These are phyloP conservation scores for Blastocystis sp. DNA, from an alignment of 352 stramenopile genomes.

Conservation along the genomic window DNA sequence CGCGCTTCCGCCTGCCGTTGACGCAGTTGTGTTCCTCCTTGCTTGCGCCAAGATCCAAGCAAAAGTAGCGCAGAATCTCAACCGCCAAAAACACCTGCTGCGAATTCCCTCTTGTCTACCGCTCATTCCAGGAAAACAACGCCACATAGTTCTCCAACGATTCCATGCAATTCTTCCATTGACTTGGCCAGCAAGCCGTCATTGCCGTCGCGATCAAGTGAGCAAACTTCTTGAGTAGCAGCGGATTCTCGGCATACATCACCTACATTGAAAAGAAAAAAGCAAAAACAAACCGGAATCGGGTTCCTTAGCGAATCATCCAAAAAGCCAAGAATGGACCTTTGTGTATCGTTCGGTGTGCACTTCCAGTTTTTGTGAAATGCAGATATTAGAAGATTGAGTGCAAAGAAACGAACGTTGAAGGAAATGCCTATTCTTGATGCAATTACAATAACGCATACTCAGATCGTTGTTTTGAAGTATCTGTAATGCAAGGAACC, in stretches of 20 bases:
- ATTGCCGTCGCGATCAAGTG: slow-evolving; percentile 36
- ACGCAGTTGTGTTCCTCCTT: slow-evolving; percentile 49
- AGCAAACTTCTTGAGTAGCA: slow-evolving; percentile 31
- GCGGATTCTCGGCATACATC: not conserved
- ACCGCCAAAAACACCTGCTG: slow-evolving; percentile 26
- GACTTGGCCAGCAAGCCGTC: slow-evolving; percentile 54
- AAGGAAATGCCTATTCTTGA: not conserved
- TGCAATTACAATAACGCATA: not conserved
- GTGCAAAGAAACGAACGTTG: slow-evolving; percentile 9
- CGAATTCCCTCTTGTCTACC: slow-evolving; percentile 1
- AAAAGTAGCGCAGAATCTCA: slow-evolving; percentile 38
- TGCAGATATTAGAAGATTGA: slow-evolving; percentile 20
- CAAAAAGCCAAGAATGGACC: slow-evolving; percentile 18
- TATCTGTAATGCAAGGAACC: slow-evolving; percentile 8
- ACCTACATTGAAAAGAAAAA: not conserved
- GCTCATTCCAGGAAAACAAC: not conserved
- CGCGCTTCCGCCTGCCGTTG: slow-evolving; percentile 23
- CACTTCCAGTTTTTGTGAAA: slow-evolving; percentile 46
- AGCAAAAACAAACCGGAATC: not conserved
- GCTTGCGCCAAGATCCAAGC: not conserved
- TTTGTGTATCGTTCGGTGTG: not conserved
- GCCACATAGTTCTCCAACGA: not conserved
- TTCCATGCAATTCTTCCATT: slow-evolving; percentile 53
- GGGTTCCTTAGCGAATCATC: not conserved
- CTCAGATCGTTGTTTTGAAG: slow-evolving; percentile 7